A percentile compares a stretch with the other conserved stretches of the same genome.
Conservation (phyloP, 73 alveolate species). For the Paramecium primaurelia region DNA sequence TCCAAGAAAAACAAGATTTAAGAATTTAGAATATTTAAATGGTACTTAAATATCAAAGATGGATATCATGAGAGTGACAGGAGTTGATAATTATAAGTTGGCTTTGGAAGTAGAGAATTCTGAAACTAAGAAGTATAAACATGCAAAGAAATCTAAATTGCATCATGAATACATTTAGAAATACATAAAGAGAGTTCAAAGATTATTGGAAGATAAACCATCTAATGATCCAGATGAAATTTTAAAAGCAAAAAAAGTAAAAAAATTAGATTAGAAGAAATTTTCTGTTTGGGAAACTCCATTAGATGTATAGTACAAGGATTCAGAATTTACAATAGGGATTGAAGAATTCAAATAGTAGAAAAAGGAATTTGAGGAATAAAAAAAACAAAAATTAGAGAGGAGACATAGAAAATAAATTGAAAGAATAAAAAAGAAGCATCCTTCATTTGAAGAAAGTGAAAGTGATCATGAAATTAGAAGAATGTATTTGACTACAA, state of each 20-base stretch:
- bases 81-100: slow-evolving; percentile 44
- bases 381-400: slow-evolving; percentile 24
- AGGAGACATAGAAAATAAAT: background rate
- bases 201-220: slow-evolving; percentile 18
- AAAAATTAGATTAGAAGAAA: slow-evolving; percentile 47
- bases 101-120: slow-evolving; percentile 35
- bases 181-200: slow-evolving; percentile 35
- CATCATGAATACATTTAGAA: slow-evolving; percentile 52
- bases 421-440: slow-evolving; percentile 33
- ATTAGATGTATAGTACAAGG: slow-evolving; percentile 49
- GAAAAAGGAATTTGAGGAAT: slow-evolving; percentile 41
- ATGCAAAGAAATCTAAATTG: background rate
- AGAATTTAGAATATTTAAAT: slow-evolving; percentile 55
- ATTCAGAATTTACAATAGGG: slow-evolving; percentile 51
- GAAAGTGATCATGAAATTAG: slow-evolving; percentile 55
- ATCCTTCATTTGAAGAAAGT: slow-evolving; percentile 8
- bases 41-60: slow-evolving; percentile 41
- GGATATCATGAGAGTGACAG: slow-evolving; percentile 62
- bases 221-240: slow-evolving; percentile 45
- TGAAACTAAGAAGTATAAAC: slow-evolving; percentile 16
- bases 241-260: slow-evolving; percentile 42
- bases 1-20: slow-evolving; percentile 56
- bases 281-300: slow-evolving; percentile 64
- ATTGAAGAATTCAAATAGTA: slow-evolving; percentile 49
- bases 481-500: slow-evolving; percentile 10